Conservation (phyloP, 1,139 yeast genomes). For the Saccharomyces pastorianus region DNA sequence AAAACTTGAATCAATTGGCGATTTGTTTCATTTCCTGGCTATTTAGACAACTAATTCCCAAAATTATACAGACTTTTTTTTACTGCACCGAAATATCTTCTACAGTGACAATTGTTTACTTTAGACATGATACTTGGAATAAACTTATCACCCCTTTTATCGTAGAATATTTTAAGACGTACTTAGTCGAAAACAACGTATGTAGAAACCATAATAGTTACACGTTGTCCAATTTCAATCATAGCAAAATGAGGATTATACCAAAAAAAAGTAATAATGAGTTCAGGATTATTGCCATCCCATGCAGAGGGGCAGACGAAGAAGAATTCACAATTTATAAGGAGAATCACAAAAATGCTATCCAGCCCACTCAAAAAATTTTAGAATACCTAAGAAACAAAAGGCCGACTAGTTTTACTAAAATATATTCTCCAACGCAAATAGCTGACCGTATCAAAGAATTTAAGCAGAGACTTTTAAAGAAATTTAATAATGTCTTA, state of each 20-base stretch:
- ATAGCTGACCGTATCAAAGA: conserved; percentile 30
- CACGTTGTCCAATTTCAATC: conserved; percentile 20
- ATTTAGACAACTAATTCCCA: conserved; percentile 40
- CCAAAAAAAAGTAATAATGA: conserved; percentile 47
- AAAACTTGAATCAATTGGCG: conserved; percentile 5
- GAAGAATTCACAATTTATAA: conserved; percentile 28
- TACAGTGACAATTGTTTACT: conserved; percentile 38
- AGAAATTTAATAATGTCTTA: conserved; percentile 15
- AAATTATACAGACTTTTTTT: conserved; percentile 49
- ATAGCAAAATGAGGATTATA: conserved; percentile 39
- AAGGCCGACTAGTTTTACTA: conserved; percentile 19
- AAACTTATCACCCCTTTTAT: conserved; percentile 38
- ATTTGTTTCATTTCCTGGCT: conserved; percentile 46
- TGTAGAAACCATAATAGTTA: conserved; percentile 28
- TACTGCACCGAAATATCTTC: conserved; percentile 56
- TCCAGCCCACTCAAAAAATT: conserved; percentile 36
- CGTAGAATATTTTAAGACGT: conserved; percentile 34
- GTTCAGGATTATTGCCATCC: conserved; percentile 55
- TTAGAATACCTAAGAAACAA: conserved; percentile 27
- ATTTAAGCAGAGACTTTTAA: conserved; percentile 28
- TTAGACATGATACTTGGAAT: conserved; percentile 56
- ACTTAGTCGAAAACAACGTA: conserved; percentile 25
- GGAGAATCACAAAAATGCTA: conserved; percentile 25
- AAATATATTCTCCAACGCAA: conserved; percentile 32
- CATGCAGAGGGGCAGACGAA: conserved; percentile 31